Percentiles rank a stretch among this genome's conserved stretches.
Evolutionary conservation across 2,329 filamentous ascomycete species (phyloP).

Genomic region (Phoma sp.): DNA sequence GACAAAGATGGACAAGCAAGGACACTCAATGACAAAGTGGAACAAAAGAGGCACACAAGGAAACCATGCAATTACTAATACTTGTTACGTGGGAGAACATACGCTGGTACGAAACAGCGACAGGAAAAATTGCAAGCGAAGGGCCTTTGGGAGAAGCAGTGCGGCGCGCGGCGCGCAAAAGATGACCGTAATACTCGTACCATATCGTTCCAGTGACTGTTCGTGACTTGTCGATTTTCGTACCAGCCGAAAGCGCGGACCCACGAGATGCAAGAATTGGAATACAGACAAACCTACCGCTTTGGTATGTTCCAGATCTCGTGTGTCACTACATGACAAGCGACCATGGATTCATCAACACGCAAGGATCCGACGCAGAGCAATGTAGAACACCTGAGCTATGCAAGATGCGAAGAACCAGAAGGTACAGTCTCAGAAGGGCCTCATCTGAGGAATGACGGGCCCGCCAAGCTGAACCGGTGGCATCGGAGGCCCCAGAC

Average conservation of each 20-base stretch:
- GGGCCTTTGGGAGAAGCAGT: neutral
- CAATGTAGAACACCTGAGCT: slow-evolving; percentile 1
- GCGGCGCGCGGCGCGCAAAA: neutral
- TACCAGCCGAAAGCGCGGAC: neutral
- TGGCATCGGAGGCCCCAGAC: slow-evolving; percentile 38
- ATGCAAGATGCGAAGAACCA: neutral
- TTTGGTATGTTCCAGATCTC: too few relatives aligned
- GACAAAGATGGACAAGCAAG: too few relatives aligned
- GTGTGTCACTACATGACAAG: neutral
- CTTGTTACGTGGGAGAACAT: slow-evolving; percentile 13
- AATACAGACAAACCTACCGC: too few relatives aligned
- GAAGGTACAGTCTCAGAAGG: slow-evolving; percentile 24
- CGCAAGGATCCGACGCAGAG: neutral
- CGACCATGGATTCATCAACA: neutral
- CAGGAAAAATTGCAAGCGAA: neutral
- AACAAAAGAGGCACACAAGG: neutral
- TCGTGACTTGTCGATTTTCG: slow-evolving; percentile 2
- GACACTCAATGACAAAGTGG: neutral
- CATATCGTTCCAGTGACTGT: neutral
- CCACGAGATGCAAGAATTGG: too few relatives aligned
- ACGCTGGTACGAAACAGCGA: slow-evolving; percentile 20
- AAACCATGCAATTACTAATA: slow-evolving; percentile 26
- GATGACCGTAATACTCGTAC: neutral
- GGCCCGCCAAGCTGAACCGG: slow-evolving; percentile 29
- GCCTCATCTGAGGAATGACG: slow-evolving; percentile 37